Evolutionary conservation across 139 green algal species (phyloP).

Genomic region (Coelastrella sp.): DNA sequence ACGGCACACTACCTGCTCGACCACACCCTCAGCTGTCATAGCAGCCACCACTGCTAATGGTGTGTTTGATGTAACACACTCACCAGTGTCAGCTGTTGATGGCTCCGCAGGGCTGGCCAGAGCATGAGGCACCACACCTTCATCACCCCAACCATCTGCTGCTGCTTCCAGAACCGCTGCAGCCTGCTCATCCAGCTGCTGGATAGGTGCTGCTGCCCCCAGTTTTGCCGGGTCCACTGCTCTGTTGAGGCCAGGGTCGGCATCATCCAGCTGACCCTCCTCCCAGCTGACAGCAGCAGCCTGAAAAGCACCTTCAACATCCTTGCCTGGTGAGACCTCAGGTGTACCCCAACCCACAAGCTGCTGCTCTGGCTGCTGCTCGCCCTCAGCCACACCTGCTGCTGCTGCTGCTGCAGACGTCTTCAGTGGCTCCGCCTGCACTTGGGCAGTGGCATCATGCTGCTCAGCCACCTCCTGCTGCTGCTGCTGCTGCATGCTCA

Average conservation of each 20-base stretch:
- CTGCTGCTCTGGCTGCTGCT: not conserved
- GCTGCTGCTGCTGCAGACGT: not conserved
- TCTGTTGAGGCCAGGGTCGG: not conserved
- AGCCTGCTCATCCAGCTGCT: not conserved
- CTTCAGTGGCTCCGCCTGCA: not conserved
- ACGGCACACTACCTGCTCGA: not conserved
- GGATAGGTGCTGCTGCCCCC: not conserved
- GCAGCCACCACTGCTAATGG: not conserved
- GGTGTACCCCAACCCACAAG: not conserved
- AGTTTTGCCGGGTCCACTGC: not conserved
- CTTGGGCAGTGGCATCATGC: not conserved
- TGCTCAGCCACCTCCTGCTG: not conserved
- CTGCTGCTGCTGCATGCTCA: not conserved
- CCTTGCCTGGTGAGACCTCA: no score
- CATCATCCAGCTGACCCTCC: not conserved
- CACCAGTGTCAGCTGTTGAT: not conserved
- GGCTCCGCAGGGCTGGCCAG: not conserved
- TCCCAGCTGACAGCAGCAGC: not conserved
- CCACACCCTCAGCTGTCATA: not conserved
- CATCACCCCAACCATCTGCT: constrained; percentile 1
- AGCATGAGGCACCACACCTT: not conserved
- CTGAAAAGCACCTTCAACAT: no score
- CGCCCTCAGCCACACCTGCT: not conserved
- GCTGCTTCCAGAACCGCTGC: not conserved
- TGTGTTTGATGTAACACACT: not conserved